Base-by-base conservation (phyloP, 169 alveolate genomes). In the Plasmodium billcollinsi region DNA sequence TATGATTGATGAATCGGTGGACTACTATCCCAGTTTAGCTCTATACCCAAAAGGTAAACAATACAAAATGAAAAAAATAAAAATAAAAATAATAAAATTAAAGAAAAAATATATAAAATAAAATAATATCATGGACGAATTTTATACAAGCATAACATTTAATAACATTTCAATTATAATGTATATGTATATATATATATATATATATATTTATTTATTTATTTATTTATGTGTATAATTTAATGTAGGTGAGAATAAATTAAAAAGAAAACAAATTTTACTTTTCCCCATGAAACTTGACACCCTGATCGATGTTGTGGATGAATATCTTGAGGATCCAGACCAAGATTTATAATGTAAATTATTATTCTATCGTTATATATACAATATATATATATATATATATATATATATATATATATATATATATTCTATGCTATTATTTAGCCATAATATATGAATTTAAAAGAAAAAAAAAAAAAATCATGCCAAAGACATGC, bases 251-350 rank as follows among this genome's bases (percentile, higher is more conserved):
- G 72, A 15, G 21, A 14, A 83, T 61, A 83, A 83, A 50, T 50
- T 83, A 33, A 83, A 70, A 52, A 83, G 80, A 52, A 83, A 59
- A 58, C 56, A 56, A 14, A 14, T 69, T 58, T 65, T 83, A 5
- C 52, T 83, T 20, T 83, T 83, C n/a, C 91, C 91, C 33, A 59
- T 59, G 52, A 83, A 70, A 47, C 29, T 83, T 29, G 91, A 83
- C 9, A 70, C 91, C 6, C 8, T 83, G 45, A 83, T 83, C 12
- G 91, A 83, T 21, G 18, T 83, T 4, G 85, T 69, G 4, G 91
- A 83, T 58, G 91, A 83, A 18, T 5, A 69, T n/a, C 29, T 83
- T 15, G 91, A 83, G 0, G 74, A 20, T 9, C 66, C 15, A 47
- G 33, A 49, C 20, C 72, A 80, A 43, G 71, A 66, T 14, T 43